A percentile compares a stretch with the other conserved stretches of the same genome.
phyloP scores from a whole-genome alignment of 2,329 filamentous ascomycete genomes.

The Penicillium sp. region DNA sequence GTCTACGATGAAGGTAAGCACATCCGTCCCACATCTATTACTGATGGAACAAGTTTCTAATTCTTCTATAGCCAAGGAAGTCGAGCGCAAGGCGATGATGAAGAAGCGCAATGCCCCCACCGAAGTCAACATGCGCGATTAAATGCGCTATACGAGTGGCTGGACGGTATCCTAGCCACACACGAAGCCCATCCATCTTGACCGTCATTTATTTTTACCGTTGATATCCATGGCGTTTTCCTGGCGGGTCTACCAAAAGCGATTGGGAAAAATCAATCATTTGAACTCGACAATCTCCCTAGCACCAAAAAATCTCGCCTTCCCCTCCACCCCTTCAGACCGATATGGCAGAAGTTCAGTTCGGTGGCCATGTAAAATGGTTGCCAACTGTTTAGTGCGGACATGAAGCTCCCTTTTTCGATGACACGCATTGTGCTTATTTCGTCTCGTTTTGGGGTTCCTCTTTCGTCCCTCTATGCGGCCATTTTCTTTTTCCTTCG shows the following conservation, averaged over 20 bases:
- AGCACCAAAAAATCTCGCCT: constrained; percentile 19
- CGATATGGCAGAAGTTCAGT: constrained; percentile 17
- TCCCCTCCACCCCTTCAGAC: constrained; percentile 11
- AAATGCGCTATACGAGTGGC: constrained; percentile 29
- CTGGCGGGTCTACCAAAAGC: constrained; percentile 46
- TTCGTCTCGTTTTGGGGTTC: constrained; percentile 20
- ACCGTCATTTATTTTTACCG: constrained; percentile 37
- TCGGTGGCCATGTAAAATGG: constrained; percentile 6
- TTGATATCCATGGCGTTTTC: constrained; percentile 53
- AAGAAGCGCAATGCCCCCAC: constrained; percentile 59
- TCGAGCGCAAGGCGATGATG: constrained; percentile 70
- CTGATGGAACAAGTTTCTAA: constrained; percentile 18
- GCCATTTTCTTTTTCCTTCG: constrained; percentile 8
- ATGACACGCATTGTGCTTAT: constrained; percentile 20
- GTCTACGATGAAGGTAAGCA: constrained; percentile 77
- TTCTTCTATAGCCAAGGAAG: constrained; percentile 65
- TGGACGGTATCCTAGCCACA: constrained; percentile 23
- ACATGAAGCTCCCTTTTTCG: constrained; percentile 8
- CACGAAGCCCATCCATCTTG: constrained; percentile 29
- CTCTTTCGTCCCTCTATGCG: constrained; percentile 13
- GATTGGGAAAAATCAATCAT: constrained; percentile 30
- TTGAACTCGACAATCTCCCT: constrained; percentile 21
- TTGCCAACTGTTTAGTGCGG: background rate
- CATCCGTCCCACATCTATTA: constrained; percentile 12
- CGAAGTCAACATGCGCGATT: constrained; percentile 31